Conservation (phyloP, 164 flowering plant species). For the Aristolochia contorta region DNA sequence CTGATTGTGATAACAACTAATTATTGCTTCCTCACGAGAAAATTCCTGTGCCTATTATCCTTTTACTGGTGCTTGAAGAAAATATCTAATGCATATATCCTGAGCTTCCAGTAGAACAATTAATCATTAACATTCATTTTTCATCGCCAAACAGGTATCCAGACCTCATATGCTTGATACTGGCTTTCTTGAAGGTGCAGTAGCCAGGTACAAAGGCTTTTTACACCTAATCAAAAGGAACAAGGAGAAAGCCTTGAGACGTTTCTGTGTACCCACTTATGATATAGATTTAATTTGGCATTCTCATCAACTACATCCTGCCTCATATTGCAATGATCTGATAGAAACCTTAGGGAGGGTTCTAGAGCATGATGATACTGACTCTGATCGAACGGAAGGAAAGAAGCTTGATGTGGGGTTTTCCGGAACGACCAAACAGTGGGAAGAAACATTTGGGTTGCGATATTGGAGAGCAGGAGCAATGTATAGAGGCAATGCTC, state of each 20-base stretch:
- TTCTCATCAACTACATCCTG: constrained; percentile 80
- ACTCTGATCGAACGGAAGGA: constrained; percentile 74
- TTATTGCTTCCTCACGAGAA: too few species aligned
- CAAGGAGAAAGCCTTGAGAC: constrained; percentile 42
- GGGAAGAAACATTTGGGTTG: constrained; percentile 76
- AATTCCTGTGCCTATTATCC: too few species aligned
- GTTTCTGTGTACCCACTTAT: constrained; percentile 90
- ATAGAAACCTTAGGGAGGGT: constrained; percentile 42
- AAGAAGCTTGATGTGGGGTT: constrained; percentile 82
- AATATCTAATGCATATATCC: background rate
- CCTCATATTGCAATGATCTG: constrained; percentile 66
- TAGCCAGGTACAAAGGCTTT: constrained; percentile 88
- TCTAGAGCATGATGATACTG: constrained; percentile 85
- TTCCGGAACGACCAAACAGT: constrained; percentile 70
- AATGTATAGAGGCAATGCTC: constrained; percentile 74
- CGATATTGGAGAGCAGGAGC: constrained; percentile 96
- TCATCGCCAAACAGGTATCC: constrained; percentile 41
- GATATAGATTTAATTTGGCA: constrained; percentile 98
- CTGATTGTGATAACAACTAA: too few species aligned
- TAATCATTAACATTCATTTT: background rate
- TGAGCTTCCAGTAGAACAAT: background rate
- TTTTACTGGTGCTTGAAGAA: background rate
- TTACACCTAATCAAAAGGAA: constrained; percentile 80
- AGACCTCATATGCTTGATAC: constrained; percentile 52
- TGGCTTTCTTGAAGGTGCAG: constrained; percentile 62